A percentile compares a stretch with the other conserved stretches of the same genome.
Evolutionary conservation across 495 filamentous ascomycete species (phyloP).

Genomic region (Penicillium nucicola): DNA sequence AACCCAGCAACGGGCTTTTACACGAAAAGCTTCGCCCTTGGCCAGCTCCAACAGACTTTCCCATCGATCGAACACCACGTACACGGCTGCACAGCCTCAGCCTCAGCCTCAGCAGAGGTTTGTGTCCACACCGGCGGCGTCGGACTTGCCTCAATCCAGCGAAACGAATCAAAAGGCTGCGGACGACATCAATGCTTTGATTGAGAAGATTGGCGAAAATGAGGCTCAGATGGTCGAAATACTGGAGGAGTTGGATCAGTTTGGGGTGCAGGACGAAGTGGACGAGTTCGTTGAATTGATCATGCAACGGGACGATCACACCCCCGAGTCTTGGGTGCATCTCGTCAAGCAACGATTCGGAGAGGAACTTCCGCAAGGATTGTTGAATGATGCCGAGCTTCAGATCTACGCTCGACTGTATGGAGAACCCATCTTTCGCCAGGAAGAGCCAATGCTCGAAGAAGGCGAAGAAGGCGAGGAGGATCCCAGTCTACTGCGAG

Average conservation of each 20-base stretch:
- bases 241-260: conserved; percentile 32
- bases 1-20: conserved; percentile 12
- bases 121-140: conserved; percentile 23
- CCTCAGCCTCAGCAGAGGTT: conserved; percentile 15
- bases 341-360: conserved; percentile 71
- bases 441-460: conserved; percentile 35
- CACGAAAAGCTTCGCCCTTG: conserved; percentile 7
- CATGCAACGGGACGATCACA: conserved; percentile 33
- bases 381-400: conserved; percentile 67
- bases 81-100: conserved; percentile 1
- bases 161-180: conserved; percentile 12
- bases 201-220: conserved; percentile 38
- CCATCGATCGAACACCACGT: neutral
- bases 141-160: conserved; percentile 12
- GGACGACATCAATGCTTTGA: conserved; percentile 32
- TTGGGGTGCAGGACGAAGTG: conserved; percentile 22
- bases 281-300: conserved; percentile 22
- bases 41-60: neutral
- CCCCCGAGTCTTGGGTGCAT: conserved; percentile 61
- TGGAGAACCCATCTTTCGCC: conserved; percentile 56
- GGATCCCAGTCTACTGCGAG: conserved; percentile 45
- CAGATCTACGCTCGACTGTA: conserved; percentile 77
- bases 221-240: conserved; percentile 33
- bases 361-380: conserved; percentile 70
- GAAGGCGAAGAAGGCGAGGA: conserved; percentile 33